These are phyloP conservation scores for Mycena crocata DNA, from an alignment of 768 basidiomycete genomes.

Conservation along the genomic window DNA sequence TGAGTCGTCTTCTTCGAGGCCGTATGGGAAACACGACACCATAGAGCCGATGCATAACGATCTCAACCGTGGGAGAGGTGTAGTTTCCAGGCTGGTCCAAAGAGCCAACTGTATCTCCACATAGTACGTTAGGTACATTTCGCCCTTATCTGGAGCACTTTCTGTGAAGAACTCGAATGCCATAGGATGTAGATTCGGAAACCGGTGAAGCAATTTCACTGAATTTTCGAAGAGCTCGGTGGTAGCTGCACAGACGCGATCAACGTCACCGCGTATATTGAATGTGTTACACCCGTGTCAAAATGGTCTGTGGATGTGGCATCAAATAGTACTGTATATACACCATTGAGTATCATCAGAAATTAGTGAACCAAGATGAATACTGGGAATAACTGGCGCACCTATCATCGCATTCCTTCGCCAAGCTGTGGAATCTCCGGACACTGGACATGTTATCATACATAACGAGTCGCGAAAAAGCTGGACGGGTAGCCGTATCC, in stretches of 20 bases:
- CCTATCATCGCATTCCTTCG: conserved; percentile 18
- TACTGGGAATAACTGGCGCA: not conserved
- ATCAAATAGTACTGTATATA: conserved; percentile 16
- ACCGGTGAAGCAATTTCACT: conserved; percentile 13
- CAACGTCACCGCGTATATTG: not conserved
- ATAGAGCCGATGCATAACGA: conserved; percentile 8
- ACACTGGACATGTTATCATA: conserved; percentile 15
- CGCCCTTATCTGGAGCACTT: not conserved
- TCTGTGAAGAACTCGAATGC: conserved; percentile 13
- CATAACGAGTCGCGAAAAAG: conserved; percentile 4
- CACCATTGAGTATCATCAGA: conserved; percentile 8
- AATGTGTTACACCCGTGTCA: conserved; percentile 19
- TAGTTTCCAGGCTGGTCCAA: not conserved
- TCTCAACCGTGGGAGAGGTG: conserved; percentile 10
- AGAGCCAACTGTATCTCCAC: conserved; percentile 12
- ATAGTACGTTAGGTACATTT: conserved; percentile 19
- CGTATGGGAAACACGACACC: conserved; percentile 4
- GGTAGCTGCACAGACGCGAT: conserved; percentile 7
- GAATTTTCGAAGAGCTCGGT: not conserved
- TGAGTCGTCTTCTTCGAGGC: not conserved
- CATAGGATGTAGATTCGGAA: conserved; percentile 12
- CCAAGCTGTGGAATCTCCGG: not conserved
- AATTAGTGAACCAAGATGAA: not conserved
- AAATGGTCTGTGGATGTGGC: conserved; percentile 19
- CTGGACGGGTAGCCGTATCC: conserved; percentile 14